Conservation (phyloP, 2,329 filamentous ascomycete genomes). For the Trichoderma citrinoviride region DNA sequence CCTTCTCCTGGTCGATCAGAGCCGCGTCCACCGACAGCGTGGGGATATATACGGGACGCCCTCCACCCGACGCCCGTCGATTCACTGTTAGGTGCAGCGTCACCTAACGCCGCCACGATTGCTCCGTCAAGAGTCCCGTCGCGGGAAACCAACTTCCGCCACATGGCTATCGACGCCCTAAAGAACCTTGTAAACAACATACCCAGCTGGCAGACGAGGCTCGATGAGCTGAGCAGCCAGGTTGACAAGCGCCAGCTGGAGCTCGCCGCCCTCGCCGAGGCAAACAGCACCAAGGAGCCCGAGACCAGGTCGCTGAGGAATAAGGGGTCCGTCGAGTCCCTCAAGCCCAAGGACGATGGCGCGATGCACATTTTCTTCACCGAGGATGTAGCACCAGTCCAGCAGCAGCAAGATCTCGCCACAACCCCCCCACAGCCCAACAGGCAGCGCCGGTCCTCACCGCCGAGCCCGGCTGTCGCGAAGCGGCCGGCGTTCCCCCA, state of each 20-base stretch:
- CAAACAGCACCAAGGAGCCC: slow-evolving; percentile 28
- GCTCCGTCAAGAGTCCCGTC: slow-evolving; percentile 32
- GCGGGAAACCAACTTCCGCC: slow-evolving; percentile 31
- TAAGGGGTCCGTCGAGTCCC: slow-evolving; percentile 53
- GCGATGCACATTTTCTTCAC: slow-evolving; percentile 25
- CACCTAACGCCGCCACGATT: slow-evolving; percentile 32
- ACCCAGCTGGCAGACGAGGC: slow-evolving; percentile 57
- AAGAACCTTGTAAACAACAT: slow-evolving; percentile 54
- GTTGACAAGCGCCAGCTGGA: slow-evolving; percentile 61
- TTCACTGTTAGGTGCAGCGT: slow-evolving; percentile 30
- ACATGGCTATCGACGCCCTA: slow-evolving; percentile 55
- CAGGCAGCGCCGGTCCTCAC: slow-evolving; percentile 20
- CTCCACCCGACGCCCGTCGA: background rate
- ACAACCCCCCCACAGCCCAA: background rate
- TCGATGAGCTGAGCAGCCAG: slow-evolving; percentile 59
- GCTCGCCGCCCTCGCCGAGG: slow-evolving; percentile 48
- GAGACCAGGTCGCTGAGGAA: slow-evolving; percentile 47
- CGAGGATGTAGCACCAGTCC: slow-evolving; percentile 25
- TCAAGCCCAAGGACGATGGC: slow-evolving; percentile 49
- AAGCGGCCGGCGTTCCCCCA: slow-evolving; percentile 35
- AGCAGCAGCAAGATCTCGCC: background rate
- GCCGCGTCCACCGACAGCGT: slow-evolving; percentile 3
- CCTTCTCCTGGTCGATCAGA: background rate
- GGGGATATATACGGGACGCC: background rate
- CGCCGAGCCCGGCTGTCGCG: slow-evolving; percentile 17